Percentiles rank a stretch among this genome's conserved stretches.
phyloP scores from a whole-genome alignment of 352 stramenopile species.

The Phytophthora sp. region DNA sequence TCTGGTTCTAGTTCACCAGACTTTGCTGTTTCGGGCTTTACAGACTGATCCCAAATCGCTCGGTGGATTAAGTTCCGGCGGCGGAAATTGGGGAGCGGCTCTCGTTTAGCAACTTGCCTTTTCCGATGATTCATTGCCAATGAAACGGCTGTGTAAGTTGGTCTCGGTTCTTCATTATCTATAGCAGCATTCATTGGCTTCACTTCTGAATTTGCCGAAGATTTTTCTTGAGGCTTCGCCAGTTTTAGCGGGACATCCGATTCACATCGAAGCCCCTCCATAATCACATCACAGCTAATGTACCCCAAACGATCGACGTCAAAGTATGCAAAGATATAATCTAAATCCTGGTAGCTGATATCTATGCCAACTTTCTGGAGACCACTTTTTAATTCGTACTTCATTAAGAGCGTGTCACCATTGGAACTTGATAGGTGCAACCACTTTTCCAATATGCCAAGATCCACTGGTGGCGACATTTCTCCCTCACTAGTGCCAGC shows the following conservation, averaged over 20 bases:
- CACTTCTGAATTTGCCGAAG: background rate
- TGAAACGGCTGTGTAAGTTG: conserved; percentile 7
- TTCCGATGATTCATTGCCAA: background rate
- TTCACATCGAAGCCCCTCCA: conserved; percentile 52
- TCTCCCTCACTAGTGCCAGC: background rate
- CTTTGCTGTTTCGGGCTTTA: background rate
- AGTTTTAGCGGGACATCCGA: conserved; percentile 19
- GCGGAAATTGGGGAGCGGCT: conserved; percentile 20
- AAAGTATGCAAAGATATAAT: conserved; percentile 75
- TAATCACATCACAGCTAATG: conserved; percentile 79
- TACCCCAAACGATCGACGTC: conserved; percentile 64
- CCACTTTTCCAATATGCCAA: conserved; percentile 52
- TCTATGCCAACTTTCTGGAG: conserved; percentile 65
- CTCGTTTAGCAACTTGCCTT: conserved; percentile 5
- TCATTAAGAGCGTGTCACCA: conserved; percentile 51
- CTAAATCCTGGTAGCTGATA: conserved; percentile 64
- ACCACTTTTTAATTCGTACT: conserved; percentile 66
- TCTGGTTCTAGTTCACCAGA: conserved; percentile 22
- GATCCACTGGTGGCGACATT: conserved; percentile 3
- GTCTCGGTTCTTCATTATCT: background rate
- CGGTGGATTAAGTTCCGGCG: conserved; percentile 31
- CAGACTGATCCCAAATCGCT: conserved; percentile 15
- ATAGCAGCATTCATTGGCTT: background rate
- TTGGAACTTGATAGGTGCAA: conserved; percentile 47
- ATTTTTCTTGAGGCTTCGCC: background rate